Conservation (phyloP, 2,329 filamentous ascomycete species). For the Chaetothyriales sp. region DNA sequence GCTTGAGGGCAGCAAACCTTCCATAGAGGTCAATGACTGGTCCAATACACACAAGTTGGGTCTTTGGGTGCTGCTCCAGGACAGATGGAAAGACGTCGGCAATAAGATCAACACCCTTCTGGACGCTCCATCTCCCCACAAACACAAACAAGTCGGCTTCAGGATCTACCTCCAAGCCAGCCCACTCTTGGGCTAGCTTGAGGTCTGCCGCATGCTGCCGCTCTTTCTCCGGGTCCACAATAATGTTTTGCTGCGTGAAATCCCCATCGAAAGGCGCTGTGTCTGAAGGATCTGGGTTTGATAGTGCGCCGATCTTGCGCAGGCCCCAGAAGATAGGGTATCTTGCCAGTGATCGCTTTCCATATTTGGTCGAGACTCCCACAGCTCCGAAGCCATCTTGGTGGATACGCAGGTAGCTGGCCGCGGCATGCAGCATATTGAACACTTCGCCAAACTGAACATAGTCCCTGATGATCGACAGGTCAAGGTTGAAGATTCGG, state of each 20-base stretch:
- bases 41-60: conserved; percentile 40
- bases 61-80: conserved; percentile 37
- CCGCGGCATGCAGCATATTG: conserved; percentile 42
- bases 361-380: conserved; percentile 44
- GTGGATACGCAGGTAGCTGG: conserved; percentile 42
- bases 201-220: conserved; percentile 32
- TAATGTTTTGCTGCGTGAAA: conserved; percentile 25
- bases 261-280: conserved; percentile 38
- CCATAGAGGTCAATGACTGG: conserved; percentile 45
- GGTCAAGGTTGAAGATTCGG: conserved; percentile 38
- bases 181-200: conserved; percentile 43
- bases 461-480: conserved; percentile 39
- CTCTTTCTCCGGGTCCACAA: conserved; percentile 35
- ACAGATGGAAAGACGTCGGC: conserved; percentile 44
- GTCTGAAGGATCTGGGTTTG: conserved; percentile 43
- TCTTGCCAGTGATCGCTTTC: conserved; percentile 40
- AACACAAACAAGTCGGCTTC: conserved; percentile 44
- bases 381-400: conserved; percentile 45
- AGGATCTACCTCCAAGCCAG: conserved; percentile 38
- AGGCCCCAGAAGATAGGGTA: conserved; percentile 47
- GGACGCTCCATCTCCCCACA: conserved; percentile 44
- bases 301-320: conserved; percentile 37
- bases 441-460: conserved; percentile 46
- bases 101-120: conserved; percentile 42
- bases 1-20: conserved; percentile 43